Evolutionary conservation across 73 alveolate genomes (phyloP), one percentile per base, ranked within the genome.

Genomic region (Paramecium bursaria): DNA sequence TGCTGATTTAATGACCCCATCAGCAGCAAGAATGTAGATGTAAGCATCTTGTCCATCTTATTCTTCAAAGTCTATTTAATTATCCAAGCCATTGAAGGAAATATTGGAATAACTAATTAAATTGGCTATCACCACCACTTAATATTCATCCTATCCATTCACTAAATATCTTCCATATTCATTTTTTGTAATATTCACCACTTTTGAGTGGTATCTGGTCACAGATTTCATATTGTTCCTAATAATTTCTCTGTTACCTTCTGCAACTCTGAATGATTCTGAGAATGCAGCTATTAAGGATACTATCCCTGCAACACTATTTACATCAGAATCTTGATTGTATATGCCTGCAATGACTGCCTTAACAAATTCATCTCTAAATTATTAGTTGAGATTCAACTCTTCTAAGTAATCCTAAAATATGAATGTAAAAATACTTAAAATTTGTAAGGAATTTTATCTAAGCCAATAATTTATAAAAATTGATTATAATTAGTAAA

Each of bases 301-400:
- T 11, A 60, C 30, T 4, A 60, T n/a, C 4, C 82, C 82, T 9
- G 60, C 57, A 15, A 67, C 35, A 11, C 50, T 67, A 67, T 67
- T 67, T 5, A 67, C 55, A 19, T 39, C 49, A 39, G 5, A 39
- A 39, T 39, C 27, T 4, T 67, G 44, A 21, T 67, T 67, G 30
- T 67, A 67, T 25, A 67, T 67, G 17, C 60, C 27, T 39, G 44
- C 19, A 21, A 67, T 25, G 14, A 67, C 44, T 67, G 82, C 54
- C 33, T 67, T 50, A 23, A n/a, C 26, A 57, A 57, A 57, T 27
- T 57, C 76, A 10, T 57, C 49, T 29, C 33, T 30, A 30, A 57
- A 57, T 0, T 57, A n/a, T 57, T 57, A 7, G 33, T 57, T 42
- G 33, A 57, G 21, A 4, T 9, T 15, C 27, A 23, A 23, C 0